Conservation (phyloP, 768 basidiomycete genomes). For the Mycena latifolia region DNA sequence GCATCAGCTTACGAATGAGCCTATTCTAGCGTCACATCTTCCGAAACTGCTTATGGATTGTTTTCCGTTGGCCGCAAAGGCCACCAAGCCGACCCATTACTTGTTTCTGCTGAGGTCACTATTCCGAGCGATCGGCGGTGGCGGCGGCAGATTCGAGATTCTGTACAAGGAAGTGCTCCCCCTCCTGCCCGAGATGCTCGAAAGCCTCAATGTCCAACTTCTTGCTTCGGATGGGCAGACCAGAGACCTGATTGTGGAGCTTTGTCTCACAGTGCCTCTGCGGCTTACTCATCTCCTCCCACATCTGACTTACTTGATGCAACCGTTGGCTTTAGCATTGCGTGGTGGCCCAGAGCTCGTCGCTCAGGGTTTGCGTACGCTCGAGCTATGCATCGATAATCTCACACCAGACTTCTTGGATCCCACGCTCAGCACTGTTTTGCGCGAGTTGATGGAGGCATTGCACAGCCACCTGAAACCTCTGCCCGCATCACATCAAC, state of each 20-base stretch:
- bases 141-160: constrained; percentile 92
- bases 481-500: constrained; percentile 87
- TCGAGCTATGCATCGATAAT: constrained; percentile 99
- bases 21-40: constrained; percentile 93
- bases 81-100: constrained; percentile 91
- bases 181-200: constrained; percentile 96
- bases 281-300: constrained; percentile 96
- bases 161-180: constrained; percentile 97
- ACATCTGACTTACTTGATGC: constrained; percentile 95
- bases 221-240: constrained; percentile 84
- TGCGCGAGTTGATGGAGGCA: constrained; percentile 95
- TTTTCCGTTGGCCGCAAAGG: constrained; percentile 93
- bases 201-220: constrained; percentile 92
- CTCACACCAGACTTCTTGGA: constrained; percentile 98
- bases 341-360: constrained; percentile 91
- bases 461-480: constrained; percentile 93
- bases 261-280: constrained; percentile 96
- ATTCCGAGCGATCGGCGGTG: constrained; percentile 93
- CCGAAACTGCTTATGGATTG: constrained; percentile 96
- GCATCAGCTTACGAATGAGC: constrained; percentile 84
- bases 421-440: constrained; percentile 92
- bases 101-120: constrained; percentile 92
- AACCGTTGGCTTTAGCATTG: constrained; percentile 92
- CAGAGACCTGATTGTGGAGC: constrained; percentile 95
- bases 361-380: constrained; percentile 93